Evolutionary conservation across 2,329 filamentous ascomycete species (phyloP).

Genomic region (Colletotrichum noveboracense): DNA sequence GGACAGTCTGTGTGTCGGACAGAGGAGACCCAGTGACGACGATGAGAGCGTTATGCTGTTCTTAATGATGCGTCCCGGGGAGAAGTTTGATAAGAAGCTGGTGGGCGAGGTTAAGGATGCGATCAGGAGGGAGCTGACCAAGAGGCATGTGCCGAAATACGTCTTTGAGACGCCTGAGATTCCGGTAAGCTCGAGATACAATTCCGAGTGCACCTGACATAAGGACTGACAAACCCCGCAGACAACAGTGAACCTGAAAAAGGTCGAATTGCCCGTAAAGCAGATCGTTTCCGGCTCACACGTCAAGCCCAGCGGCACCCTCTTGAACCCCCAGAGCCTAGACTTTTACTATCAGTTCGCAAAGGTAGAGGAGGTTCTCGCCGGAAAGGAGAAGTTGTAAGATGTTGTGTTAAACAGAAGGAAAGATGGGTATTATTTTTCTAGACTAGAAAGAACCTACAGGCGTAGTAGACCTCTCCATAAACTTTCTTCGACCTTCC

Average conservation of each 20-base stretch:
- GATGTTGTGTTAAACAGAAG: neutral
- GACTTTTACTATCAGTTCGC: constrained; percentile 83
- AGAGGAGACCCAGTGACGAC: constrained; percentile 63
- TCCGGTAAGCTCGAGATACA: constrained; percentile 60
- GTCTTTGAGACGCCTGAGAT: constrained; percentile 84
- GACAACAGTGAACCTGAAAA: constrained; percentile 79
- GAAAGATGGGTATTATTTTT: neutral
- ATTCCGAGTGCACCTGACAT: neutral
- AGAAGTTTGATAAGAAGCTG: constrained; percentile 58
- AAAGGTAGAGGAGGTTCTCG: constrained; percentile 66
- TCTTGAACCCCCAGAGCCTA: constrained; percentile 77
- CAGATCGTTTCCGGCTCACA: constrained; percentile 79
- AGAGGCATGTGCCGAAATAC: constrained; percentile 78
- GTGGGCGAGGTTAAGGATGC: constrained; percentile 65
- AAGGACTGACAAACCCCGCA: constrained; percentile 17
- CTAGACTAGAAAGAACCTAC: neutral
- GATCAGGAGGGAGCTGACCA: constrained; percentile 71
- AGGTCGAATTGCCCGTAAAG: constrained; percentile 85
- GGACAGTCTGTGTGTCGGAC: constrained; percentile 82
- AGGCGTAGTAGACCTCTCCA: neutral
- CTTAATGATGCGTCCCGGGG: constrained; percentile 60
- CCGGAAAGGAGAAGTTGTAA: constrained; percentile 54
- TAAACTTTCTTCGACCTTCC: neutral
- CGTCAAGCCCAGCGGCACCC: constrained; percentile 77
- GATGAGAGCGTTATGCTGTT: constrained; percentile 64